These are phyloP conservation scores for Linanthus parryae DNA, from an alignment of 148 eudicot genomes.

Conservation along the genomic window DNA sequence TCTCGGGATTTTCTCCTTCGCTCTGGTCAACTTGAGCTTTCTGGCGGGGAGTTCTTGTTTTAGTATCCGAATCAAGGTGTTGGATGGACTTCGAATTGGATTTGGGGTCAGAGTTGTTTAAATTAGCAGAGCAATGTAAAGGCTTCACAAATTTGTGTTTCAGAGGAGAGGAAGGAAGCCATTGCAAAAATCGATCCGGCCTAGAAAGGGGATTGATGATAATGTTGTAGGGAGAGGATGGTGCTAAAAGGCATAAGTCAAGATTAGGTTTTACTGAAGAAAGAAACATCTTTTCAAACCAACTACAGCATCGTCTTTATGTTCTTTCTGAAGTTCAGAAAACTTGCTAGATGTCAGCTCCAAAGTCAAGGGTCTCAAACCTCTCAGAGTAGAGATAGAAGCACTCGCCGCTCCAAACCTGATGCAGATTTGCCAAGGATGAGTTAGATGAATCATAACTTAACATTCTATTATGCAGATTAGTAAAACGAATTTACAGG, in stretches of 20 bases:
- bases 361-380: not conserved
- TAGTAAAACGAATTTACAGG: too few species aligned
- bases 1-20: constrained; percentile 20
- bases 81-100: constrained; percentile 21
- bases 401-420: not conserved
- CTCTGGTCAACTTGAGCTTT: constrained; percentile 21
- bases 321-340: not conserved
- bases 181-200: constrained; percentile 4
- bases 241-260: constrained; percentile 4
- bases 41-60: constrained; percentile 19
- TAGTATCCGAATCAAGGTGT: constrained; percentile 21
- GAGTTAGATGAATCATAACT: not conserved
- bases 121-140: constrained; percentile 26
- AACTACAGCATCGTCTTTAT: not conserved
- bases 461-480: too few species aligned
- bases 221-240: not conserved
- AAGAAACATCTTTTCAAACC: constrained; percentile 13
- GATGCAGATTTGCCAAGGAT: not conserved
- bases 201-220: constrained; percentile 5
- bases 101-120: constrained; percentile 17
- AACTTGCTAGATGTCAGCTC: not conserved
- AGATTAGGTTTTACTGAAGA: constrained; percentile 15
- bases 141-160: constrained; percentile 8
- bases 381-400: not conserved
- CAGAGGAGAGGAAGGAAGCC: constrained; percentile 6